A percentile compares a stretch with the other conserved stretches of the same genome.
Evolutionary conservation across 306 rosid genomes (phyloP).

Genomic region (Prunus mira): DNA sequence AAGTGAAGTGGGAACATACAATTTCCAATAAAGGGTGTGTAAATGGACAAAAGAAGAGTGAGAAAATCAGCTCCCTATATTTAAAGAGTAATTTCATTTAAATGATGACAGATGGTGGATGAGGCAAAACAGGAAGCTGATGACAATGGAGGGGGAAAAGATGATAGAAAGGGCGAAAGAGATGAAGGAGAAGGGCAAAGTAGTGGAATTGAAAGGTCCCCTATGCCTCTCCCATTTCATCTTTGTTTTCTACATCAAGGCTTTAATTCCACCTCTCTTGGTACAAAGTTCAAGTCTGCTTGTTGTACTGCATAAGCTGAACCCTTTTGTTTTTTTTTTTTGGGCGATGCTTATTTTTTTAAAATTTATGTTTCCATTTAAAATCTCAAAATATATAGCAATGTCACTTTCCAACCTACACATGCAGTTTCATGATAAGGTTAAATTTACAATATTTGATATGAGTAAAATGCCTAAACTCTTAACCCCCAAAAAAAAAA

Average conservation of each 20-base stretch:
- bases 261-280: not conserved
- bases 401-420: too few species aligned
- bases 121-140: conserved; percentile 26
- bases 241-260: not conserved
- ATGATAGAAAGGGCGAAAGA: not conserved
- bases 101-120: conserved; percentile 24
- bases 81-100: not conserved
- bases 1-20: too few species aligned
- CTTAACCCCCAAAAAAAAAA: not conserved
- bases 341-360: too few species aligned
- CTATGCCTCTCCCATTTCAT: not conserved
- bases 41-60: too few species aligned
- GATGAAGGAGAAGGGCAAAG: not conserved
- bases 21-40: too few species aligned
- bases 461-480: too few species aligned
- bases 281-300: not conserved
- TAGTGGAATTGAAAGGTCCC: not conserved
- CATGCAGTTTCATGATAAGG: too few species aligned
- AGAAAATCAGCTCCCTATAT: not conserved
- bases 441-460: too few species aligned
- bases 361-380: too few species aligned
- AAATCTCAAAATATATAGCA: too few species aligned
- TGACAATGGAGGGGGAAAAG: not conserved
- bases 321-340: too few species aligned
- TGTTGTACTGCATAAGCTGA: too few species aligned